phyloP scores from a whole-genome alignment of 1,139 yeast species.

The Saccharomyces pastorianus region DNA sequence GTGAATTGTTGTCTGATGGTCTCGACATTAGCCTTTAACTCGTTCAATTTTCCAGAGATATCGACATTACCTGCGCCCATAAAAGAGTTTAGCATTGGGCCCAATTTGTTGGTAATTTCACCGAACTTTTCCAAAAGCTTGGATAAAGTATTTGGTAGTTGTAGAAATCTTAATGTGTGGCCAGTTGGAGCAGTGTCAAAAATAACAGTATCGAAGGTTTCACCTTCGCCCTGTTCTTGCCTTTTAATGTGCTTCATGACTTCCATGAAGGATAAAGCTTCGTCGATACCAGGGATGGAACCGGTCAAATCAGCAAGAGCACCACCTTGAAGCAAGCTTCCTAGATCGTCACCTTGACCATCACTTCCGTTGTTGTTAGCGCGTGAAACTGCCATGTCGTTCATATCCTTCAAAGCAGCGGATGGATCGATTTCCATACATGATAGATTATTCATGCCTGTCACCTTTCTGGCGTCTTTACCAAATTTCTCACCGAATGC shows the following conservation, averaged over 20 bases:
- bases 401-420: slow-evolving; percentile 85
- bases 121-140: slow-evolving; percentile 80
- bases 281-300: slow-evolving; percentile 95
- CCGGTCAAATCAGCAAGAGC: slow-evolving; percentile 82
- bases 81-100: slow-evolving; percentile 78
- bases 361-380: slow-evolving; percentile 22
- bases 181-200: slow-evolving; percentile 99
- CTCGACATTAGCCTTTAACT: slow-evolving; percentile 71
- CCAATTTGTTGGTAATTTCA: slow-evolving; percentile 76
- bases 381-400: slow-evolving; percentile 40
- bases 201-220: slow-evolving; percentile 73
- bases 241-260: slow-evolving; percentile 91
- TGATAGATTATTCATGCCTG: slow-evolving; percentile 76
- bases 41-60: slow-evolving; percentile 71
- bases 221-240: slow-evolving; percentile 45
- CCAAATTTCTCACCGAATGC: slow-evolving; percentile 98
- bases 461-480: slow-evolving; percentile 89
- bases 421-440: slow-evolving; percentile 99
- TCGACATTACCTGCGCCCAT: slow-evolving; percentile 58
- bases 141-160: slow-evolving; percentile 84
- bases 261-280: slow-evolving; percentile 94
- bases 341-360: slow-evolving; percentile 20
- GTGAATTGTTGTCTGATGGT: slow-evolving; percentile 93
- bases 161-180: slow-evolving; percentile 88
- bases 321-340: slow-evolving; percentile 31